phyloP scores from a whole-genome alignment of 2,329 filamentous ascomycete genomes.

The Venturia asperata region DNA sequence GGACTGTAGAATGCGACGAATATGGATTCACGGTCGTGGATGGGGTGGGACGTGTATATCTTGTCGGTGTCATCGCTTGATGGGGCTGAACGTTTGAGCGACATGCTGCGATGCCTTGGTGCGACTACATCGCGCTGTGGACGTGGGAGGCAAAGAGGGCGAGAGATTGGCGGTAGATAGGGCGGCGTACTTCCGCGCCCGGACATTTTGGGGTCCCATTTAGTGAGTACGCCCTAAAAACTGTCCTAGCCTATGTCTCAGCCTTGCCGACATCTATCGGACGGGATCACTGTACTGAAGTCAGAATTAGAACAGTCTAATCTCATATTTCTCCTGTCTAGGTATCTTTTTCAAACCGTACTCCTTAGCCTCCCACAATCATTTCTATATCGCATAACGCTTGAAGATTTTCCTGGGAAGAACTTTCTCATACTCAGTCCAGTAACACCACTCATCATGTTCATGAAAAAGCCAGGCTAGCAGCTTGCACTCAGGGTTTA shows the following conservation, averaged over 20 bases:
- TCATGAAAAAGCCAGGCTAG: too few species aligned
- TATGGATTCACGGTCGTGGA: slow-evolving; percentile 45
- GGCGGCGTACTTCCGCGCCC: background rate
- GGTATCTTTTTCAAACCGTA: too few species aligned
- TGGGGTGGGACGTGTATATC: slow-evolving; percentile 33
- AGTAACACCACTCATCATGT: too few species aligned
- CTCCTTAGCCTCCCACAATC: too few species aligned
- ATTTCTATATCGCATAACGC: too few species aligned
- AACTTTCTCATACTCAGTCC: too few species aligned
- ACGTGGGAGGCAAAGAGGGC: too few species aligned
- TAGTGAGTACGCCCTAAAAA: background rate
- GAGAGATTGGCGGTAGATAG: background rate
- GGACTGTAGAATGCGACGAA: slow-evolving; percentile 47
- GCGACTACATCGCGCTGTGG: background rate
- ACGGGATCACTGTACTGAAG: too few species aligned
- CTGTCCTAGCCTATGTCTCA: background rate
- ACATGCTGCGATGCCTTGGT: background rate
- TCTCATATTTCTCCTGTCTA: too few species aligned
- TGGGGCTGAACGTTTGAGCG: background rate
- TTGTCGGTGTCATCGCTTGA: background rate
- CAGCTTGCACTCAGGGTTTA: too few species aligned
- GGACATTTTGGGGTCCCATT: background rate
- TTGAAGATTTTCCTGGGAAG: too few species aligned
- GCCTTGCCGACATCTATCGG: background rate
- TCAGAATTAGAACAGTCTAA: too few species aligned